phyloP scores from a whole-genome alignment of 495 filamentous ascomycete genomes.

The Podospora pseudopauciseta region DNA sequence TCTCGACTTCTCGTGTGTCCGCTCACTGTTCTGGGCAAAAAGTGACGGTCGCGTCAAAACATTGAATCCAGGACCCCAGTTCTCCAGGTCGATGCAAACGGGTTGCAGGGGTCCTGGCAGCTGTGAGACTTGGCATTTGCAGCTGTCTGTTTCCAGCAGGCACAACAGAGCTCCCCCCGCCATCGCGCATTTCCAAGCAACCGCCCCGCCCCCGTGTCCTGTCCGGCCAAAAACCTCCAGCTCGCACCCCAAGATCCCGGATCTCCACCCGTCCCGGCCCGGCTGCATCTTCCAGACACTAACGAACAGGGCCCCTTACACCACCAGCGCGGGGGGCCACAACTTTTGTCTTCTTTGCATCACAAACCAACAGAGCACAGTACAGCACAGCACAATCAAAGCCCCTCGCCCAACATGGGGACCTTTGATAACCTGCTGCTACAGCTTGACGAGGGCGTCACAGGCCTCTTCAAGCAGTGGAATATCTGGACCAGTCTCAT shows the following conservation, averaged over 20 bases:
- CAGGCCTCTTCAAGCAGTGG: conserved; percentile 71
- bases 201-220: not conserved
- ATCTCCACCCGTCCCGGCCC: conserved; percentile 4
- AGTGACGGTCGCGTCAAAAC: conserved; percentile 14
- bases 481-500: conserved; percentile 68
- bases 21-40: conserved; percentile 2
- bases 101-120: conserved; percentile 7
- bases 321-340: not conserved
- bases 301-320: not conserved
- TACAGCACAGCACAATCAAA: not conserved
- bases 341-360: not conserved
- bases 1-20: conserved; percentile 7
- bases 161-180: not conserved
- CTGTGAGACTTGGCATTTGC: not conserved
- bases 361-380: not conserved
- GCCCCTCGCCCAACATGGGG: conserved; percentile 21
- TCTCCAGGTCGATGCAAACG: not conserved
- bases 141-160: not conserved
- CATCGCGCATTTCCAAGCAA: too few relatives aligned
- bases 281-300: not conserved
- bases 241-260: not conserved
- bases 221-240: not conserved
- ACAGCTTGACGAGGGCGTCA: conserved; percentile 65
- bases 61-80: conserved; percentile 13
- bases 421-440: conserved; percentile 48